Percentiles rank a stretch among this genome's conserved stretches.
Evolutionary conservation across 306 rosid species (phyloP).

Genomic region (Dryas octopetala): DNA sequence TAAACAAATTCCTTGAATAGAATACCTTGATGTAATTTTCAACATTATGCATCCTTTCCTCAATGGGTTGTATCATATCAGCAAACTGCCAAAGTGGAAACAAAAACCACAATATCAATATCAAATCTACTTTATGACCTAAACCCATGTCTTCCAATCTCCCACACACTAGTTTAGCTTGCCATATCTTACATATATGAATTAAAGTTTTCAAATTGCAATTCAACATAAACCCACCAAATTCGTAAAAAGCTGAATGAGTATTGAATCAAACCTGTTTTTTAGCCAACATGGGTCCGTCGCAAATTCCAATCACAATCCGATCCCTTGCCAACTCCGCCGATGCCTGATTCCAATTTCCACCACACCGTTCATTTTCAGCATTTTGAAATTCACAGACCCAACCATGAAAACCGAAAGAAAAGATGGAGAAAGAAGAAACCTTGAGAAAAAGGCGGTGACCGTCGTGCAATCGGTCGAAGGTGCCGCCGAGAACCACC

Average conservation of each 20-base stretch:
- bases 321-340: conserved; percentile 65
- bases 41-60: conserved; percentile 64
- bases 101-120: conserved; percentile 12
- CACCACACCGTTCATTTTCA: neutral
- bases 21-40: conserved; percentile 75
- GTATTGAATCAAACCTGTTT: conserved; percentile 49
- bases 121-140: conserved; percentile 4
- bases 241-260: neutral
- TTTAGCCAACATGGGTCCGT: conserved; percentile 81
- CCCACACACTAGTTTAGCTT: neutral
- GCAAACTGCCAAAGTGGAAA: conserved; percentile 52
- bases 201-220: neutral
- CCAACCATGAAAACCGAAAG: neutral
- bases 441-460: conserved; percentile 94
- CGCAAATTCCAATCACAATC: conserved; percentile 77
- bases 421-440: neutral
- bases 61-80: conserved; percentile 78
- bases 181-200: too few relatives aligned
- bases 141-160: neutral
- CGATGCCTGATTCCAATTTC: conserved; percentile 48
- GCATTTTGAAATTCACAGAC: conserved; percentile 8
- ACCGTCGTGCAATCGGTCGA: conserved; percentile 88
- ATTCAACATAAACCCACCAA: neutral
- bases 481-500: conserved; percentile 91
- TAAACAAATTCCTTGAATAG: neutral